These are phyloP conservation scores for Vaccinium darrowii DNA, from an alignment of 148 eudicot species.

Conservation along the genomic window DNA sequence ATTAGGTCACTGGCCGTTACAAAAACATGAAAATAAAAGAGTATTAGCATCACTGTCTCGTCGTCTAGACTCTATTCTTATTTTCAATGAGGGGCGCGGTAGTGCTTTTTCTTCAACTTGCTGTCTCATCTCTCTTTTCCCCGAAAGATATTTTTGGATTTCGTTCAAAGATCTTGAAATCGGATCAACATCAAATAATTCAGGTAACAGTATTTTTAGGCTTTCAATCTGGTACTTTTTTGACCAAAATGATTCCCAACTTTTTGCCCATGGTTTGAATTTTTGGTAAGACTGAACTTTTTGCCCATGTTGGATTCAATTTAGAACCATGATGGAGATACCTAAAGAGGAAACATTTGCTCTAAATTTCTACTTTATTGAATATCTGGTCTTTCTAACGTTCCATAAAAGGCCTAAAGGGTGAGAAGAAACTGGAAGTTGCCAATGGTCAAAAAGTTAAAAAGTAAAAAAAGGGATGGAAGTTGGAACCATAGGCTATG, in stretches of 20 bases:
- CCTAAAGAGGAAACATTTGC: conserved; percentile 5
- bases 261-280: not conserved
- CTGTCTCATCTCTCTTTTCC: not conserved
- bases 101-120: not conserved
- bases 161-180: not conserved
- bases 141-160: not conserved
- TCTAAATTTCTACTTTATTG: not conserved
- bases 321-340: conserved; percentile 2
- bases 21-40: no score
- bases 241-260: not conserved
- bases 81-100: not conserved
- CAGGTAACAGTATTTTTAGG: not conserved
- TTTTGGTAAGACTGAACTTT: not conserved
- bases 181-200: not conserved
- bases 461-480: not conserved
- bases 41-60: no score
- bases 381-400: not conserved
- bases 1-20: not conserved
- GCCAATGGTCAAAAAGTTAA: not conserved
- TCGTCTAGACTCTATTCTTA: not conserved
- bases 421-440: not conserved
- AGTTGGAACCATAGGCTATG: not conserved
- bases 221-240: not conserved
- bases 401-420: not conserved
- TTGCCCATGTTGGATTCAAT: not conserved